A percentile compares a stretch with the other conserved stretches of the same genome.
Conservation (phyloP, 2,329 filamentous ascomycete species). For the Thermothelomyces thermophilus region DNA sequence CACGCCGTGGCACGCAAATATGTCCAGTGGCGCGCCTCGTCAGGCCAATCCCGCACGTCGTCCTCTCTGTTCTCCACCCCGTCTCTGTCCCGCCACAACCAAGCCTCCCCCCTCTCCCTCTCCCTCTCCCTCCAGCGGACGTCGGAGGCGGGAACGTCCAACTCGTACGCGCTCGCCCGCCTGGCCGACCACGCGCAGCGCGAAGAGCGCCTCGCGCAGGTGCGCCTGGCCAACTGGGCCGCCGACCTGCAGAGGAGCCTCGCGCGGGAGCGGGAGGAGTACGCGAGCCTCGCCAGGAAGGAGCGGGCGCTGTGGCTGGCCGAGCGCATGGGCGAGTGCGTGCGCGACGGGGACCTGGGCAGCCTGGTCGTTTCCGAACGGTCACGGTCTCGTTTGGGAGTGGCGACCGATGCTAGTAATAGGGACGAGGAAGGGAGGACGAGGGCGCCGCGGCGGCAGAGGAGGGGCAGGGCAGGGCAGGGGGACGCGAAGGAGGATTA, state of each 20-base stretch:
- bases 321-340: constrained; percentile 58
- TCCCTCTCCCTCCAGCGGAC: not conserved
- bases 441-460: no score
- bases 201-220: constrained; percentile 33
- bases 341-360: constrained; percentile 47
- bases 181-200: constrained; percentile 40
- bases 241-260: constrained; percentile 71
- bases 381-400: constrained; percentile 13
- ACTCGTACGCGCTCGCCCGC: constrained; percentile 49
- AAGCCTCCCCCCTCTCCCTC: not conserved
- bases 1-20: constrained; percentile 79
- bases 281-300: constrained; percentile 53
- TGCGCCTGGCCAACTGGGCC: constrained; percentile 78
- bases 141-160: no score
- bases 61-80: constrained; percentile 4
- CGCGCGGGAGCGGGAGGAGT: constrained; percentile 64
- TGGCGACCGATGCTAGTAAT: no score
- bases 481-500: not conserved
- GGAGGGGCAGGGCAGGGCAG: constrained; percentile 24
- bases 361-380: constrained; percentile 26
- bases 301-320: constrained; percentile 65
- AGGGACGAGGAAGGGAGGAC: no score
- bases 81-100: not conserved
- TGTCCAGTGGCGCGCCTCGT: constrained; percentile 55
- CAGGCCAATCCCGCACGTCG: constrained; percentile 10